Conservation (phyloP, 1,284 basidiomycete species). For the Malassezia yamatoensis region DNA sequence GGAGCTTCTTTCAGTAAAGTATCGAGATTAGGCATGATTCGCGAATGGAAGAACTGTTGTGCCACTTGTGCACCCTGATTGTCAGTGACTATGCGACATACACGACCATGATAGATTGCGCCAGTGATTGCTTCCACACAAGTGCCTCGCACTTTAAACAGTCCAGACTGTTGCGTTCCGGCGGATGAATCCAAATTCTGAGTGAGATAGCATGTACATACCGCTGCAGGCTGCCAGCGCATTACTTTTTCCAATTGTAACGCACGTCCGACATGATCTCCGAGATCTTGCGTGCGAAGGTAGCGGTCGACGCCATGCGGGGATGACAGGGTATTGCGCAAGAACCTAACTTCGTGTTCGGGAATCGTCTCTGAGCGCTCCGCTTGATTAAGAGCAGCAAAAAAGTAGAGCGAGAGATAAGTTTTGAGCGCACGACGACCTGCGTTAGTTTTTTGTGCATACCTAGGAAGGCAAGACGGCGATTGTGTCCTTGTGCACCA, state of each 20-base stretch:
- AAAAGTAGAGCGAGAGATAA: slow-evolving; percentile 35
- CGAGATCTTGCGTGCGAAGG: slow-evolving; percentile 32
- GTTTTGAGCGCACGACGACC: slow-evolving; percentile 33
- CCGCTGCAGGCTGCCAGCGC: slow-evolving; percentile 42
- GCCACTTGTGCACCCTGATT: slow-evolving; percentile 19
- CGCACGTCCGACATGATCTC: slow-evolving; percentile 30
- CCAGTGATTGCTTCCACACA: slow-evolving; percentile 45
- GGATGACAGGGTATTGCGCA: slow-evolving; percentile 24
- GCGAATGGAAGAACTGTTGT: slow-evolving; percentile 18
- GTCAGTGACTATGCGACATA: slow-evolving; percentile 2
- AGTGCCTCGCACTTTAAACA: slow-evolving; percentile 44
- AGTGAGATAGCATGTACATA: background rate
- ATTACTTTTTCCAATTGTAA: slow-evolving; percentile 44
- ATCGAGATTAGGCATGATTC: slow-evolving; percentile 16
- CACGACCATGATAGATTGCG: slow-evolving; percentile 42
- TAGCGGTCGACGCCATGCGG: slow-evolving; percentile 24
- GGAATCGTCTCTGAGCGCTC: background rate
- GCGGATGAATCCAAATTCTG: slow-evolving; percentile 1
- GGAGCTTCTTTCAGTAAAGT: background rate
- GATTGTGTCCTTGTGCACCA: slow-evolving; percentile 34
- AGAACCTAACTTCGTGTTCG: slow-evolving; percentile 15
- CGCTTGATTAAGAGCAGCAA: slow-evolving; percentile 18
- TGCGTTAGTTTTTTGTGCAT: background rate
- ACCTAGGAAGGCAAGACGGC: slow-evolving; percentile 39
- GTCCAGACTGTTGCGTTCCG: slow-evolving; percentile 28